Base-by-base conservation (phyloP, 768 basidiomycete genomes). In the Suillus sp. region DNA sequence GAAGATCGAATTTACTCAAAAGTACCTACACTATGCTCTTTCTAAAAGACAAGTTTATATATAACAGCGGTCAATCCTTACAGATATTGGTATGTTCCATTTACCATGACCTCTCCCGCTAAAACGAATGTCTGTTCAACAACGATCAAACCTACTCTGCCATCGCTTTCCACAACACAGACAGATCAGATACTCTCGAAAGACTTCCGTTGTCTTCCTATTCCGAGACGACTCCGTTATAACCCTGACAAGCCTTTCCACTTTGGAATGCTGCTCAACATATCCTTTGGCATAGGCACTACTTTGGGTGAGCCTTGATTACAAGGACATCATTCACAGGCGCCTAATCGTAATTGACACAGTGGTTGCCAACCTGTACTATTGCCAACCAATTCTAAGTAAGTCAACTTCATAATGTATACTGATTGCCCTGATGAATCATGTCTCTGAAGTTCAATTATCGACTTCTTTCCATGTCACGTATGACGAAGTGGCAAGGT, bases 381-480 rank as follows among this genome's bases (percentile, higher is more conserved):
- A 93, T 64, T 90, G 87, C 64, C 91, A 92, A 75, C 92, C 92
- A 6, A 75, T 94, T 64, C 77, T 93, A 11, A 90, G 91, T 86
- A 70, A 69, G 81, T 77, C 67, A 2, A n/a, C n/a, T 35, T 22
- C 32, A 27, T 1, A 11, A 62, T 18, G 27, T 61, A 65, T 7
- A 64, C 22, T 7, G 11, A 2, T 53, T 51, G 4, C 22, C 57
- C 22, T 37, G 71, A 25, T 16, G 7, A 7, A 25, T 25, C 43
- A 22, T 20, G 32, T 30, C 18, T 16, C 10, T 11, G 10, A 27
- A 62, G 72, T 74, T n/a, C 66, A 75, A 58, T 76, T 81, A 63
- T 70, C 82, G 62, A 43, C 70, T 59, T 73, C 78, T 6, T 80
- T 84, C 61, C 55, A 69, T 37, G 72, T 71, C 25, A 61, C 73